Base-by-base conservation (phyloP, 2,329 filamentous ascomycete species). In the Plenodomus biglobosus region DNA sequence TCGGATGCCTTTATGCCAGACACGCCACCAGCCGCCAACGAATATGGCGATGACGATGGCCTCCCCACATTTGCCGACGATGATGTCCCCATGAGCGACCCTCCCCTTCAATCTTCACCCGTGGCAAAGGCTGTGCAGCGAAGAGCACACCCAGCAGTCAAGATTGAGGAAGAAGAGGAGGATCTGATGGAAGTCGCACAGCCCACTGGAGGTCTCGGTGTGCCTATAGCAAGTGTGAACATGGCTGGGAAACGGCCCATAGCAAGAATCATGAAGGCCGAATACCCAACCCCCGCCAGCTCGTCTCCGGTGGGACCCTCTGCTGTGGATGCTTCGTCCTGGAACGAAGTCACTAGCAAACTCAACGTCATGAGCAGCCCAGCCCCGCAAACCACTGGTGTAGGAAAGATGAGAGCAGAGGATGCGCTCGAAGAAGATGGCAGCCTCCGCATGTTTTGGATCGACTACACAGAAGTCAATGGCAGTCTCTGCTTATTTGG, bases 361-460 rank as follows among this genome's bases (percentile, higher is more conserved):
- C 80, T 99, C 53, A 96, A 95, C 61, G 86, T 96, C 32, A 79
- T 94, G 56, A 90, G 83, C 70, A 90, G 85, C 64, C 85, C 90
- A 3, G 77, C 81, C 3, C 69, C 82, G 2, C 86, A 90, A 56
- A 77, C 77, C 20, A 79, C 77, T 8, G 79, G 76, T 8, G 82
- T 89, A 56, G 91, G 91, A 35, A 99, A 97, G 73, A 80, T 96
- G 40, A 85, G 87, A 55, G 81, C 89, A 48, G 83, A 87, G 54
- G 87, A 95, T 71, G 91, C 89, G n/a, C 75, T 95, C n/a, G 92
- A 97, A 70, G 85, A 89, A 54, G 92, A 99, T 65, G 94, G 92
- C 30, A 95, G 88, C 60, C 78, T 99, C 22, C 86, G 87, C 59
- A 90, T 99, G 77, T 99, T 96, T 76, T 99, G 94, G 94, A 87